Evolutionary conservation across 371 early-diverging fungal genomes (phyloP).

Genomic region (Capillidium rhysosporum): DNA sequence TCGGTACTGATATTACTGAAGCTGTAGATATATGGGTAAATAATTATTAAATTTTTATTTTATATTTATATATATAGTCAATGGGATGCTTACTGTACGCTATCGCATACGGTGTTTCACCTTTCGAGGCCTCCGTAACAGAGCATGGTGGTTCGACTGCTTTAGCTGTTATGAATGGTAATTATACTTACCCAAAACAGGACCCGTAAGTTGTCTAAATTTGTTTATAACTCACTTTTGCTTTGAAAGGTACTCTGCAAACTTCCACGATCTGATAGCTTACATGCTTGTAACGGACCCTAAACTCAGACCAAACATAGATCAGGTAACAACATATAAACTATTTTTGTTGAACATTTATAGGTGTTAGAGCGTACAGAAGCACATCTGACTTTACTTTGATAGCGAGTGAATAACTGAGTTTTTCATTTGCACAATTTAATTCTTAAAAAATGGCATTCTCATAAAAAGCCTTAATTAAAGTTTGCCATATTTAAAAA

Average conservation of each 20-base stretch:
- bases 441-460: too few species aligned
- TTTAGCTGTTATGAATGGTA: conserved; percentile 48
- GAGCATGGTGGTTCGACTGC: conserved; percentile 53
- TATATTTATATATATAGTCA: conserved; percentile 17
- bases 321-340: conserved; percentile 14
- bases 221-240: neutral
- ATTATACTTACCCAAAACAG: conserved; percentile 29
- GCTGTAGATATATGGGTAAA: conserved; percentile 56
- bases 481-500: too few species aligned
- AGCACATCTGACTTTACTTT: too few species aligned
- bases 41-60: neutral
- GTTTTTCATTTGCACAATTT: too few species aligned
- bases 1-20: conserved; percentile 31
- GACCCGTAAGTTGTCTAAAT: conserved; percentile 10
- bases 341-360: neutral
- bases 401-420: too few species aligned
- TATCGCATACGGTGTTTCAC: conserved; percentile 49
- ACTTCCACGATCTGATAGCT: conserved; percentile 33
- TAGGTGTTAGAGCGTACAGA: too few species aligned
- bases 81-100: conserved; percentile 55
- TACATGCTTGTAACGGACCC: conserved; percentile 45
- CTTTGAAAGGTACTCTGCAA: conserved; percentile 30
- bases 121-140: conserved; percentile 44
- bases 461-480: too few species aligned
- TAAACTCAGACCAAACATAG: conserved; percentile 38